These are phyloP conservation scores for Kernera saxatilis DNA, from an alignment of 345 rosid genomes.

Conservation along the genomic window DNA sequence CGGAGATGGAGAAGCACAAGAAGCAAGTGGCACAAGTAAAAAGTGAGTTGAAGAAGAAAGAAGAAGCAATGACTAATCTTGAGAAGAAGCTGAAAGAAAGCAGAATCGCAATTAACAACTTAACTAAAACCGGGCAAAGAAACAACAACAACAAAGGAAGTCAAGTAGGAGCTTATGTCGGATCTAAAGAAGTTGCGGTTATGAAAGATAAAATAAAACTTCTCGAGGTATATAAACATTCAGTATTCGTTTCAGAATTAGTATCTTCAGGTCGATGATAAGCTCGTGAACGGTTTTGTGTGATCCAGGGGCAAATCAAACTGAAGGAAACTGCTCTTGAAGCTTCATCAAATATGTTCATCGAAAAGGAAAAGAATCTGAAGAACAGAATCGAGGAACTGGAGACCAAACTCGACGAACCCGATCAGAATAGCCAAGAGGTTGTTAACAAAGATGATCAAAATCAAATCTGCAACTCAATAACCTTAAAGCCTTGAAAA, in stretches of 20 bases:
- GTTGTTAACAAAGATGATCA: constrained; percentile 36
- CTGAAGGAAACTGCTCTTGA: constrained; percentile 60
- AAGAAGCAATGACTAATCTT: constrained; percentile 35
- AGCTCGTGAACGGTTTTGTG: background rate
- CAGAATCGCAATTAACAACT: constrained; percentile 36
- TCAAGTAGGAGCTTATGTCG: constrained; percentile 28
- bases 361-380: constrained; percentile 58
- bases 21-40: constrained; percentile 48
- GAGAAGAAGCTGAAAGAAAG: constrained; percentile 45
- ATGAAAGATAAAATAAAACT: constrained; percentile 54
- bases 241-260: background rate
- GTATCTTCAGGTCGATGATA: background rate
- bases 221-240: constrained; percentile 54
- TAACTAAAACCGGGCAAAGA: constrained; percentile 28
- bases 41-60: constrained; percentile 69
- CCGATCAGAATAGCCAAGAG: constrained; percentile 37
- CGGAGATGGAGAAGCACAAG: constrained; percentile 62
- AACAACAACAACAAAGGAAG: constrained; percentile 41
- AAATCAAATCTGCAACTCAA: background rate
- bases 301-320: constrained; percentile 57
- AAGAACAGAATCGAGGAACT: constrained; percentile 49
- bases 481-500: background rate
- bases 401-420: constrained; percentile 48
- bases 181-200: constrained; percentile 47
- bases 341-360: constrained; percentile 46